Conservation (phyloP, 345 rosid species). For the Acer yangbiense region DNA sequence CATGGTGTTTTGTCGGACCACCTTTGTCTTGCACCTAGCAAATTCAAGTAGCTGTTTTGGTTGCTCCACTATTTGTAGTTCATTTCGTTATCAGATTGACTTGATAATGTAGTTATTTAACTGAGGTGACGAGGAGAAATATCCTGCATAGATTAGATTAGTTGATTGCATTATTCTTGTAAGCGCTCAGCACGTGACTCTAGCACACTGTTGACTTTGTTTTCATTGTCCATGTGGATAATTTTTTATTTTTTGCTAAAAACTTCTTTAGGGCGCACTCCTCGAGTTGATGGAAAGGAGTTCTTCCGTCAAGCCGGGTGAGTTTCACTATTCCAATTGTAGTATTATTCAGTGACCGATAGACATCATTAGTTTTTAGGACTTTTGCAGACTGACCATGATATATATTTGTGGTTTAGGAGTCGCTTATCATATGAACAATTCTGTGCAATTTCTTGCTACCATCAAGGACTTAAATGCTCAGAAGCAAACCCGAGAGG, state of each 20-base stretch:
- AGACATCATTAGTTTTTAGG: neutral
- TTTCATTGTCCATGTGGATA: conserved; percentile 15
- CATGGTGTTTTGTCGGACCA: neutral
- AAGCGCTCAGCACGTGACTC: neutral
- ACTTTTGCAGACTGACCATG: conserved; percentile 10
- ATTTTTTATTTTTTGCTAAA: neutral
- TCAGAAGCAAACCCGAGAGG: conserved; percentile 88
- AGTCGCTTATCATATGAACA: conserved; percentile 88
- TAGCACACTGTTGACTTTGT: neutral
- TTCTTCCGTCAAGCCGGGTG: conserved; percentile 96
- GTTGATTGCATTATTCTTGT: conserved; percentile 2
- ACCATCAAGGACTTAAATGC: conserved; percentile 93
- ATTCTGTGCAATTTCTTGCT: conserved; percentile 87
- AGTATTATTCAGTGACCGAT: neutral
- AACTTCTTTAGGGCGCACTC: conserved; percentile 46
- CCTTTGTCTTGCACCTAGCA: neutral
- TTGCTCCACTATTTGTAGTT: neutral
- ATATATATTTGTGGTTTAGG: conserved; percentile 43
- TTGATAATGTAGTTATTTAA: neutral
- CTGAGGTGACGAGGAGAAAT: neutral
- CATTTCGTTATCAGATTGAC: neutral
- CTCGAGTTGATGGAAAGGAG: conserved; percentile 93
- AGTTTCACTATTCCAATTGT: conserved; percentile 14
- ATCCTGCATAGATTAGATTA: neutral
- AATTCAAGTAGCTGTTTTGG: conserved; percentile 3